Evolutionary conservation across 129 eudicot genomes (phyloP).

Genomic region (Glebionis coronaria): DNA sequence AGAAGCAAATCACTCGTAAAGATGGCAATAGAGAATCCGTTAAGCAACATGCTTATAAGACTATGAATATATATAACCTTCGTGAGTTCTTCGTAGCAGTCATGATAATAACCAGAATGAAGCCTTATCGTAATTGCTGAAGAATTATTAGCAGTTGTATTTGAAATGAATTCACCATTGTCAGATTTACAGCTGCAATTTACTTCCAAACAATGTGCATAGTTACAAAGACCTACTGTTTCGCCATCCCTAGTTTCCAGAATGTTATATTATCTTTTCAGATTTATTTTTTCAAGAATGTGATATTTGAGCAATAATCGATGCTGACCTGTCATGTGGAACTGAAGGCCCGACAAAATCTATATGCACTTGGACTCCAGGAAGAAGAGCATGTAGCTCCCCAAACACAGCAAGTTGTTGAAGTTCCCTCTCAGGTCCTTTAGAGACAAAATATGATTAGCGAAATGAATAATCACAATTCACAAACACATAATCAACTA

Average conservation of each 20-base stretch:
- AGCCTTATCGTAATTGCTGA: constrained; percentile 49
- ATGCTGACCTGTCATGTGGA: constrained; percentile 54
- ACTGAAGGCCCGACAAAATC: constrained; percentile 79
- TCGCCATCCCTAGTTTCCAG: constrained; percentile 68
- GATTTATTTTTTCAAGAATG: constrained; percentile 4
- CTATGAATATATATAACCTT: constrained; percentile 47
- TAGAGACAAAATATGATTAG: constrained; percentile 12
- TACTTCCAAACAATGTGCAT: constrained; percentile 56
- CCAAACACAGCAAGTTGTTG: constrained; percentile 64
- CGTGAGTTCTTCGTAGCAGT: constrained; percentile 49
- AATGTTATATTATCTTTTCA: not conserved
- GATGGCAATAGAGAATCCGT: constrained; percentile 5
- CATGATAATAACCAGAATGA: constrained; percentile 76
- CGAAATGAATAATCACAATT: not conserved
- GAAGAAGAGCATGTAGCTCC: constrained; percentile 83
- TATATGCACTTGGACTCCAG: constrained; percentile 51
- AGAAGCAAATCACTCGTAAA: constrained; percentile 12
- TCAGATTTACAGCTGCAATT: constrained; percentile 55
- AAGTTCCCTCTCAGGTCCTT: constrained; percentile 88
- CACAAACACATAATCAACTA: not conserved
- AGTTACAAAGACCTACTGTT: constrained; percentile 41
- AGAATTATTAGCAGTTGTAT: constrained; percentile 10
- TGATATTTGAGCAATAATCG: not conserved
- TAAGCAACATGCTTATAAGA: not conserved
- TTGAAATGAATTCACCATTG: constrained; percentile 4